Conservation (phyloP, 306 rosid genomes). For the Prinsepia uniflora region DNA sequence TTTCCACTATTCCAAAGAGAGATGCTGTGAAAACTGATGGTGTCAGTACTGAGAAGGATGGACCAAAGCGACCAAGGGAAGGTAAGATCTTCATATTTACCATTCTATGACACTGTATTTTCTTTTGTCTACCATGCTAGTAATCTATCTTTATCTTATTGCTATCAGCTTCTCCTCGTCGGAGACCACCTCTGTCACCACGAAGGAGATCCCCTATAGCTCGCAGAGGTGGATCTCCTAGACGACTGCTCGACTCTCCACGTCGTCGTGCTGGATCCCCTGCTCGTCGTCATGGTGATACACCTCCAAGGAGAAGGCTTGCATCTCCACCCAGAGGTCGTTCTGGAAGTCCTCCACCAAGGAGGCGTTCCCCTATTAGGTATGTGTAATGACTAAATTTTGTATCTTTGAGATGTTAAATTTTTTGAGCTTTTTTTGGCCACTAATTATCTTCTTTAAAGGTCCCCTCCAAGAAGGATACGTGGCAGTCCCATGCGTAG, state of each 20-base stretch:
- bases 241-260: slow-evolving; percentile 68
- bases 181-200: slow-evolving; percentile 72
- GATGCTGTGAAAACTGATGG: slow-evolving; percentile 73
- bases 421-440: slow-evolving; percentile 2
- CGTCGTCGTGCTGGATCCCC: slow-evolving; percentile 74
- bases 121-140: slow-evolving; percentile 4
- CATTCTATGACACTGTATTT: slow-evolving; percentile 4
- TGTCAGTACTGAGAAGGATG: slow-evolving; percentile 73
- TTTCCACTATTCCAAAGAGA: slow-evolving; percentile 61
- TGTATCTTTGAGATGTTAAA: slow-evolving; percentile 1
- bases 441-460: slow-evolving; percentile 23
- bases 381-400: slow-evolving; percentile 17
- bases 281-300: slow-evolving; percentile 74
- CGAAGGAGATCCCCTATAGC: slow-evolving; percentile 79
- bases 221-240: slow-evolving; percentile 88
- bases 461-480: slow-evolving; percentile 71
- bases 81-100: slow-evolving; percentile 34
- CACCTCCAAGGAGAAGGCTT: slow-evolving; percentile 87
- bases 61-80: slow-evolving; percentile 72
- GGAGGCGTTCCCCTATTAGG: slow-evolving; percentile 93
- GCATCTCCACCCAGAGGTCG: slow-evolving; percentile 80
- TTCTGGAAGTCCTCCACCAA: slow-evolving; percentile 69
- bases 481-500: slow-evolving; percentile 90
- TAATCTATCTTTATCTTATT: slow-evolving; percentile 24
- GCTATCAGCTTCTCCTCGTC: slow-evolving; percentile 69